Base-by-base conservation (phyloP, 495 filamentous ascomycete genomes). In the Aspergillus cavernicola region DNA sequence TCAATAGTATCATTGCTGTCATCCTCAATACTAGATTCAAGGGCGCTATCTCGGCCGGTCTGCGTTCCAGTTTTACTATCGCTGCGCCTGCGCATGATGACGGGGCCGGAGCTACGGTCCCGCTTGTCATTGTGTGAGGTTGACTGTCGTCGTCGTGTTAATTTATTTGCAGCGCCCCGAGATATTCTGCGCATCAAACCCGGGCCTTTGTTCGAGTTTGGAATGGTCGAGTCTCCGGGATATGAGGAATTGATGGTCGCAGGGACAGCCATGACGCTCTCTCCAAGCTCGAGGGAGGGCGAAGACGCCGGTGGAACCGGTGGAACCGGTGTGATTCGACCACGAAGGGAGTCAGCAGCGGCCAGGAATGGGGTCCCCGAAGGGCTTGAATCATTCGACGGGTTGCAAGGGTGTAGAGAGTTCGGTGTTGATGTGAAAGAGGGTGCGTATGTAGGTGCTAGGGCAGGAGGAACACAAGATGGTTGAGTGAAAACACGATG, bases 31-130 rank as follows among this genome's bases (percentile, higher is more conserved):
- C 69, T 65, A 44, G 71, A 71, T 45, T 86, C 77, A 50, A 78
- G 55, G 47, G 75, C 60, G 65, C 70, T 63, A 50, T 72, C 70
- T 76, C 84, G 64, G 53, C 77, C 53, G 58, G 70, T 62, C 62
- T 85, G 82, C 6, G 71, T 76, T 6, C 81, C 81, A 47, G 81
- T 85, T 63, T 86, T 92, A 70, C 89, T 93, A 64, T 95, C 90
- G 62, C 91, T 95, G 48, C 92, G 82, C 49, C 89, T 80, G 46
- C 93, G 84, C 69, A 93, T 82, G 26, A 95, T 85, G 22, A 92
- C 85, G 2, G 93, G 93, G 0, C 93, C 93, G 20, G 86, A 85
- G 65, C 91, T 96, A 28, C 85, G 85, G 61, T 96, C 90, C 22
- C 89, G 83, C 62, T 82, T 88, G 50, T 84, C 84, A 18, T 84